Conservation (phyloP, 2,329 filamentous ascomycete genomes). For the Bimuria novae-zelandiae region DNA sequence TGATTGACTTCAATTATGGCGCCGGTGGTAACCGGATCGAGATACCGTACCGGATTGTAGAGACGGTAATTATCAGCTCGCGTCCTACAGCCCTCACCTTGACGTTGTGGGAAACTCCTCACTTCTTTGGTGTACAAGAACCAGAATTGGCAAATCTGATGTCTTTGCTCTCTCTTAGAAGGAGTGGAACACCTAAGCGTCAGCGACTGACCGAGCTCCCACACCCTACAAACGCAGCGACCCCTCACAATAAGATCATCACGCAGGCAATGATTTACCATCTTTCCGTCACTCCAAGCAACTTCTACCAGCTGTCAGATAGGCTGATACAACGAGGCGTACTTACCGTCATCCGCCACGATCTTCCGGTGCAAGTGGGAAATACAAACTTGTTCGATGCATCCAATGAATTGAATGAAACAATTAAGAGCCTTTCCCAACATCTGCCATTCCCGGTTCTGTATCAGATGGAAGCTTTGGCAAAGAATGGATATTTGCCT, state of each 20-base stretch:
- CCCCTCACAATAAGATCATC: slow-evolving; percentile 40
- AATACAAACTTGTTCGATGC: background rate
- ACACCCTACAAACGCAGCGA: slow-evolving; percentile 23
- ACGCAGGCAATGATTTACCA: slow-evolving; percentile 56
- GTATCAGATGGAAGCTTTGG: slow-evolving; percentile 70
- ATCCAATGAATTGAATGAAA: background rate
- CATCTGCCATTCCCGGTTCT: slow-evolving; percentile 61
- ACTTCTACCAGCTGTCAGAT: slow-evolving; percentile 13
- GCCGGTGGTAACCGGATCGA: slow-evolving; percentile 30
- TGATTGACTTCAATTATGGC: slow-evolving; percentile 13
- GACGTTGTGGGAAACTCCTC: slow-evolving; percentile 40
- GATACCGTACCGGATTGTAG: slow-evolving; percentile 44
- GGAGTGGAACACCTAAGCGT: background rate
- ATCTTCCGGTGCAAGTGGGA: background rate
- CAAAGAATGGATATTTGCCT: slow-evolving; percentile 54
- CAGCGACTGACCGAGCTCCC: slow-evolving; percentile 16
- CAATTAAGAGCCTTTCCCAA: background rate
- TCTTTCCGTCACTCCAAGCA: slow-evolving; percentile 21
- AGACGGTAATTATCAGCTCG: slow-evolving; percentile 38
- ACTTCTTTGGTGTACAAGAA: slow-evolving; percentile 36
- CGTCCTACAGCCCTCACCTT: slow-evolving; percentile 35
- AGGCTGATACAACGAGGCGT: slow-evolving; percentile 14
- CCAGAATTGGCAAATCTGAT: slow-evolving; percentile 11
- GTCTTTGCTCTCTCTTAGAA: slow-evolving; percentile 8
- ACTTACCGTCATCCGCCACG: slow-evolving; percentile 6